Conservation (phyloP, 2,329 filamentous ascomycete genomes). For the Ceratocystis eucalypticola region DNA sequence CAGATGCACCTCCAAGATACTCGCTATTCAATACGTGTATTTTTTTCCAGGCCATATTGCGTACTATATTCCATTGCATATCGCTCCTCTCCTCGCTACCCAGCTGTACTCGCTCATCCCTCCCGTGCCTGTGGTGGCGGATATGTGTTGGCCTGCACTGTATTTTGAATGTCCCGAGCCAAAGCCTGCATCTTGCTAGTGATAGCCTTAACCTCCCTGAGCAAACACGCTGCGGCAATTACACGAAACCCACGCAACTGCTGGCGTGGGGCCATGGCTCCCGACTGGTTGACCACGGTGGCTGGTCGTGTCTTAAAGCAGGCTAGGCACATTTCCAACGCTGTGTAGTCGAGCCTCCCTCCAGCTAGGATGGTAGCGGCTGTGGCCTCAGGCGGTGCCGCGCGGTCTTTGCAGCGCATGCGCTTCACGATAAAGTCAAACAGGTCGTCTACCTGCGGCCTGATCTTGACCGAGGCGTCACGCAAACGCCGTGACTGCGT, state of each 20-base stretch:
- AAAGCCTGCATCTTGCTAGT: conserved; percentile 6
- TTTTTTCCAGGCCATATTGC: background rate
- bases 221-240: conserved; percentile 28
- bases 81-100: background rate
- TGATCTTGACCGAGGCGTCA: conserved; percentile 38
- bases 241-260: conserved; percentile 28
- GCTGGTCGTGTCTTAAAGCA: conserved; percentile 23
- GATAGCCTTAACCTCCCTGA: conserved; percentile 24
- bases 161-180: background rate
- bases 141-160: background rate
- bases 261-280: conserved; percentile 12
- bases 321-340: conserved; percentile 20
- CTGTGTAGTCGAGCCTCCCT: background rate
- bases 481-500: conserved; percentile 37
- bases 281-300: conserved; percentile 22
- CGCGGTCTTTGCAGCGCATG: conserved; percentile 23
- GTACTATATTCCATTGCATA: background rate
- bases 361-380: background rate
- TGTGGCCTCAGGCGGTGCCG: background rate
- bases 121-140: background rate
- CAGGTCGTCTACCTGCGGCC: conserved; percentile 38
- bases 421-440: conserved; percentile 30
- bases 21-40: background rate
- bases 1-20: no score
- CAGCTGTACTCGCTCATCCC: no score